A percentile compares a stretch with the other conserved stretches of the same genome.
phyloP scores from a whole-genome alignment of 495 filamentous ascomycete genomes.

The Bathelium albidoporum region DNA sequence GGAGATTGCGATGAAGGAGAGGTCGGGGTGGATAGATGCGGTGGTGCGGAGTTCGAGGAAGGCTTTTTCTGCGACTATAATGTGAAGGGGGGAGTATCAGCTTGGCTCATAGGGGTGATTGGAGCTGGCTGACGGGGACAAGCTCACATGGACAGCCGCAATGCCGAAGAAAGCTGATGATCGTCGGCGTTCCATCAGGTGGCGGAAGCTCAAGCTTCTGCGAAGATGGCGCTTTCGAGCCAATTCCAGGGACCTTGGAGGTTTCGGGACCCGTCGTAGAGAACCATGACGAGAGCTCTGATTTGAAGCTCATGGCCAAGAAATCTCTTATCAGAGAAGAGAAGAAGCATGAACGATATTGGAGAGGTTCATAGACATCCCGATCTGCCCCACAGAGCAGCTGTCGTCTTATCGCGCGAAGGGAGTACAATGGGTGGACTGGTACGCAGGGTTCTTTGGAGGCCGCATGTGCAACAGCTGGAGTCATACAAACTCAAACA shows the following conservation, averaged over 20 bases:
- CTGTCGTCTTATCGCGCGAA: too few species aligned
- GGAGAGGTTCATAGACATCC: too few species aligned
- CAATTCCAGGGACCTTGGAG: constrained; percentile 5
- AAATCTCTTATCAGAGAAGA: too few species aligned
- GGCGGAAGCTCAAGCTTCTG: constrained; percentile 35
- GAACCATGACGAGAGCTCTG: constrained; percentile 17
- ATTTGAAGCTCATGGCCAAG: constrained; percentile 18
- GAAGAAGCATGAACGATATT: too few species aligned
- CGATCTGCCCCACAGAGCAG: too few species aligned
- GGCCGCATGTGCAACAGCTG: too few species aligned
- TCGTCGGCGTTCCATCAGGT: constrained; percentile 34
- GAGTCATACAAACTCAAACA: too few species aligned
- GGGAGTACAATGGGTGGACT: too few species aligned
- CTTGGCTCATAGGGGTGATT: not conserved
- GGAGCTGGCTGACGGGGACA: constrained; percentile 10
- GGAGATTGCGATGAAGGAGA: constrained; percentile 49
- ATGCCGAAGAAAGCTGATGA: constrained; percentile 50
- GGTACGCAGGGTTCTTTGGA: too few species aligned
- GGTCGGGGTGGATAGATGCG: constrained; percentile 37
- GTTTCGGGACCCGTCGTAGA: not conserved
- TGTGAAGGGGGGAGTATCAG: too few species aligned
- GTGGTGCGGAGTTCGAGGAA: constrained; percentile 37
- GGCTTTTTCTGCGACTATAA: constrained; percentile 55
- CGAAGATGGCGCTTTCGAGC: constrained; percentile 36
- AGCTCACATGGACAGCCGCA: constrained; percentile 47